Evolutionary conservation across 2,329 filamentous ascomycete species (phyloP).

Genomic region (Colletotrichum paranaense): DNA sequence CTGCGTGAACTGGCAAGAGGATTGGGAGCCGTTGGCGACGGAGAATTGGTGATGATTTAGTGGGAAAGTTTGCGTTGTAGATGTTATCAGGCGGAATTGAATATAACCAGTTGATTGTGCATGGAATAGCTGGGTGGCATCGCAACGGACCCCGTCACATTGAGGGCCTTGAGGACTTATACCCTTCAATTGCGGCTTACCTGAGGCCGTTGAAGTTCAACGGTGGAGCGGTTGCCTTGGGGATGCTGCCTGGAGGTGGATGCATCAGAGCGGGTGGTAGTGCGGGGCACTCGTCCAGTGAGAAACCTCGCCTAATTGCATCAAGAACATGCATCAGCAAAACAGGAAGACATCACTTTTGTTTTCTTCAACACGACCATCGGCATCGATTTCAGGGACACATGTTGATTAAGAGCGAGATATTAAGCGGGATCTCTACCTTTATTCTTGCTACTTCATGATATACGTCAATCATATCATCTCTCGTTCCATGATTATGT

Average conservation of each 20-base stretch:
- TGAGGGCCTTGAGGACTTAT: conserved; percentile 12
- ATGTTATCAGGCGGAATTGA: rapidly evolving
- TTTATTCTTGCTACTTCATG: not conserved
- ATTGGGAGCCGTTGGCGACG: not conserved
- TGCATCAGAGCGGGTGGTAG: not conserved
- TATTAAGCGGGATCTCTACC: not conserved
- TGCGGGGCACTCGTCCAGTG: not conserved
- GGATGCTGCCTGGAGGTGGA: conserved; percentile 29
- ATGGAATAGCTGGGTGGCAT: too few relatives aligned
- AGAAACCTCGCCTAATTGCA: not conserved
- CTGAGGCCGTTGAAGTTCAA: not conserved
- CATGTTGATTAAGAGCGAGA: not conserved
- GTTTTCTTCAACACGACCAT: not conserved
- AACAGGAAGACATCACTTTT: not conserved
- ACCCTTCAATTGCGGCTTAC: conserved; percentile 7
- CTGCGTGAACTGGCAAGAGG: not conserved
- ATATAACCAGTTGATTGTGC: not conserved
- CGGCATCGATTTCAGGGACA: not conserved
- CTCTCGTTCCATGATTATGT: not conserved
- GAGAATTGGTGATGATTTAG: not conserved
- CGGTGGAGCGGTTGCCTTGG: conserved; percentile 32
- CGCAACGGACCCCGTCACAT: not conserved
- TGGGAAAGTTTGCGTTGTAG: not conserved
- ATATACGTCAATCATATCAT: conserved; percentile 4
- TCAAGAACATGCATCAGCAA: not conserved